phyloP scores from a whole-genome alignment of 1,284 basidiomycete species.

The Gymnopus androsaceus region DNA sequence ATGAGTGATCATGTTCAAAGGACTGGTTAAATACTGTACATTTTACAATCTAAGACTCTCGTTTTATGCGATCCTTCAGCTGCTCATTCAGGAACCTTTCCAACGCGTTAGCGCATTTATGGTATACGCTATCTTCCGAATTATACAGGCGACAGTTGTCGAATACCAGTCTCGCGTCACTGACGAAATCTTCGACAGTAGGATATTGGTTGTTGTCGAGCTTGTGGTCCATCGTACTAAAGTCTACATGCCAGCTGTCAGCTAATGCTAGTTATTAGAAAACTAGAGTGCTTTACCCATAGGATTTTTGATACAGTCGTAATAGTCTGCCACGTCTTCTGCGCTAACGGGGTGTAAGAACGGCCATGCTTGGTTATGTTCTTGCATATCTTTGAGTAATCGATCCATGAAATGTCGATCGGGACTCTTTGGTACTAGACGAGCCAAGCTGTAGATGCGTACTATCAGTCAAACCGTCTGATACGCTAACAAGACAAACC shows the following conservation, averaged over 20 bases:
- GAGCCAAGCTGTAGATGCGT: conserved; percentile 19
- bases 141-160: conserved; percentile 94
- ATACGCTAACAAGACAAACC: conserved; percentile 26
- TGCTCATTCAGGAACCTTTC: conserved; percentile 70
- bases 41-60: conserved; percentile 7
- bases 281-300: conserved; percentile 72
- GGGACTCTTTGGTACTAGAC: conserved; percentile 52
- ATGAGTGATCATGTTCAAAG: not conserved
- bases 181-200: conserved; percentile 75
- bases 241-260: conserved; percentile 54
- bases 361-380: conserved; percentile 86
- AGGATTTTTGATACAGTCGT: conserved; percentile 86
- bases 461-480: not conserved
- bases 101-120: conserved; percentile 84
- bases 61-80: conserved; percentile 34
- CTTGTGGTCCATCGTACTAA: conserved; percentile 92
- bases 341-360: conserved; percentile 82
- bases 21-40: not conserved
- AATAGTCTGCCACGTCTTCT: conserved; percentile 89
- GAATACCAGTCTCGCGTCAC: conserved; percentile 85
- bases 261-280: conserved; percentile 11
- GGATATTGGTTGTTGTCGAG: conserved; percentile 83
- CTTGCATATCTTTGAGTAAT: conserved; percentile 81
- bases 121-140: conserved; percentile 81
- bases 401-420: conserved; percentile 78